Evolutionary conservation across 2,329 filamentous ascomycete genomes (phyloP), one percentile per base, ranked within the genome.

Genomic region (Aurifilum marmelostoma): DNA sequence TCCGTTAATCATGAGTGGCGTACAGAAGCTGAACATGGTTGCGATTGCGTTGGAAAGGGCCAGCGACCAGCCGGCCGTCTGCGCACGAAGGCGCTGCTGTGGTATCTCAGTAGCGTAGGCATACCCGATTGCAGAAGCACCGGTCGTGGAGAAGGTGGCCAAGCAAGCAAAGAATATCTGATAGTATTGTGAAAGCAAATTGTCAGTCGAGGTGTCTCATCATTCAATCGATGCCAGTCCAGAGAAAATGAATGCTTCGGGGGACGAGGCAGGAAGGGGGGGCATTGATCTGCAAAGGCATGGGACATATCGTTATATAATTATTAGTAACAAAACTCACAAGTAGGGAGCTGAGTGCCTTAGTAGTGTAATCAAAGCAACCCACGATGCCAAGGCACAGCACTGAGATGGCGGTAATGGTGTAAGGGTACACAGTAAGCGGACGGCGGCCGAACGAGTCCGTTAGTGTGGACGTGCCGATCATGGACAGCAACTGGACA

Each of bases 21-120:
- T 83, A 67, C 77, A 80, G 73, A 83, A 83, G 65, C 78, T 82
- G 66, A 83, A 82, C 78, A 83, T 80, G 69, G 81, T 81, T 14
- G 76, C 79, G 14, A 83, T 73, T 37, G 78, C 63, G 63, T 82
- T 82, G 0, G 80, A 81, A 4, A 74, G 73, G 0, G 81, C 81
- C 0, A 83, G 65, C 0, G 75, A 14, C 77, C 77, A 81, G 1
- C 74, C 79, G 0, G 79, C 78, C 5, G 80, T 82, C 32, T 75
- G 75, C 3, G 80, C 80, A 47, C 80, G 78, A 3, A 82, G 75
- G 2, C 79, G 77, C 71, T 82, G 80, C 32, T 78, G 74, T 0
- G 80, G 79, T 21, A 81, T 75, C 67, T 82, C 81, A 9, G 80
- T 78, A 0, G 80, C 79, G 59, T 82, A 82, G 1, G 80, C 79